Evolutionary conservation across 2,329 filamentous ascomycete genomes (phyloP).

Genomic region (Coleophoma crateriformis): DNA sequence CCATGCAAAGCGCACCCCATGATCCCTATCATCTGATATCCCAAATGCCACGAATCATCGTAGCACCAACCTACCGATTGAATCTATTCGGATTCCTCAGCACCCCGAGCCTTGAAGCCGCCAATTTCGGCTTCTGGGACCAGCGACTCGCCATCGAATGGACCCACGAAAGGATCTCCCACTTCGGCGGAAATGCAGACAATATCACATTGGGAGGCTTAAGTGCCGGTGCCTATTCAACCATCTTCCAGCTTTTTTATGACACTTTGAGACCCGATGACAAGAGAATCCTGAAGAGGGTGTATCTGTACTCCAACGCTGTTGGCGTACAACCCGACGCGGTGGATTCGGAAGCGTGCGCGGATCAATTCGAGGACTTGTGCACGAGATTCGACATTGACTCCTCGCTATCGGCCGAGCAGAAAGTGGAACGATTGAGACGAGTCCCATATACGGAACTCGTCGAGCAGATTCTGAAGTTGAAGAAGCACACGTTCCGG

Average conservation of each 20-base stretch:
- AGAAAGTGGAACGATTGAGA: constrained; percentile 28
- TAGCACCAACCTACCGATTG: constrained; percentile 40
- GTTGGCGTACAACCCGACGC: constrained; percentile 36
- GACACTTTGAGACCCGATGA: neutral
- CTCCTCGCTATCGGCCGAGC: constrained; percentile 5
- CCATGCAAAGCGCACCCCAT: constrained; percentile 32
- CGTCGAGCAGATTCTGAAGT: constrained; percentile 22
- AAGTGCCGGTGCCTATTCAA: constrained; percentile 36
- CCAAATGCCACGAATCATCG: constrained; percentile 24
- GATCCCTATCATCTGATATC: constrained; percentile 29
- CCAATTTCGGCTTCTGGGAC: constrained; percentile 38
- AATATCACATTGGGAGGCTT: constrained; percentile 37
- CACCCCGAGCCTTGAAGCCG: constrained; percentile 26
- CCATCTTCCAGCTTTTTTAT: constrained; percentile 1
- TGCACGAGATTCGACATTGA: constrained; percentile 27
- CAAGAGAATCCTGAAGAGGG: neutral
- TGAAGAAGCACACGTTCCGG: constrained; percentile 38
- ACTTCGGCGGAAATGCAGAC: constrained; percentile 32
- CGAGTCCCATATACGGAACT: constrained; percentile 18
- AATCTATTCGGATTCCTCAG: constrained; percentile 44
- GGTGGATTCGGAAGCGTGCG: constrained; percentile 4
- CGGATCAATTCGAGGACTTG: constrained; percentile 34
- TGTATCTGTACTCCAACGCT: constrained; percentile 28
- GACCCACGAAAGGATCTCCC: constrained; percentile 38
- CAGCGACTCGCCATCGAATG: constrained; percentile 43